Evolutionary conservation across 441 rosid species (phyloP), one percentile per base, ranked within the genome.

Genomic region (Pelargonium citronellum): DNA sequence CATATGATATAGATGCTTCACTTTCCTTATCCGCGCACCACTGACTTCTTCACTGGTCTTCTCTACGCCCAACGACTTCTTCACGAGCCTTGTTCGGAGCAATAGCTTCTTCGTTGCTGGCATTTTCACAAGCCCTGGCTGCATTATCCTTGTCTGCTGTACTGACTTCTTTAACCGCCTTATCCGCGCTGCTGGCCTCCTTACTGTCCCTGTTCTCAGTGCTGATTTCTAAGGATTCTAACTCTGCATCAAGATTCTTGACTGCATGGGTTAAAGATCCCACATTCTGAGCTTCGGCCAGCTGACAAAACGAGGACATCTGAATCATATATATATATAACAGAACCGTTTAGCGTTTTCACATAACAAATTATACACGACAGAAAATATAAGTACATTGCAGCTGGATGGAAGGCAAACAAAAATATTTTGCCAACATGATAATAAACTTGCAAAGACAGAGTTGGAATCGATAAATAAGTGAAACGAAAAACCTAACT

Each of bases 161-260:
- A 60, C 6, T 10, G 0, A 0, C 64, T 9, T 76, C 74, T 73
- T 74, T 72, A 44, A 24, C 2, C 39, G 41, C 73, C 60, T 53
- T 75, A 34, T 75, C 66, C 43, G 43, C 1, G 43, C 9, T 19
- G 66, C 43, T 39, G 43, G 43, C 43, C 43, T 39, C 10, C 43
- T 6, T 7, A 5, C 0, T 39, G 1, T 39, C 43, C 9, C 43
- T 39, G 43, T 39, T 39, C 64, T 60, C 34, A 60, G 71, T 12
- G 79, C 68, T 77, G 68, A 74, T 74, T 76, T 81, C 80, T 49
- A 84, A 51, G 12, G 91, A 85, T 66, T 80, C 86, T 65, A 85
- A 83, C 81, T 84, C 84, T 73, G 86, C 85, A 72, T 95, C 93
- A 74, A 83, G 78, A 72, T 84, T 85, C 83, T 82, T 95, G 69